phyloP scores from a whole-genome alignment of 2,329 filamentous ascomycete species.

The Ophiosphaerella narmari region DNA sequence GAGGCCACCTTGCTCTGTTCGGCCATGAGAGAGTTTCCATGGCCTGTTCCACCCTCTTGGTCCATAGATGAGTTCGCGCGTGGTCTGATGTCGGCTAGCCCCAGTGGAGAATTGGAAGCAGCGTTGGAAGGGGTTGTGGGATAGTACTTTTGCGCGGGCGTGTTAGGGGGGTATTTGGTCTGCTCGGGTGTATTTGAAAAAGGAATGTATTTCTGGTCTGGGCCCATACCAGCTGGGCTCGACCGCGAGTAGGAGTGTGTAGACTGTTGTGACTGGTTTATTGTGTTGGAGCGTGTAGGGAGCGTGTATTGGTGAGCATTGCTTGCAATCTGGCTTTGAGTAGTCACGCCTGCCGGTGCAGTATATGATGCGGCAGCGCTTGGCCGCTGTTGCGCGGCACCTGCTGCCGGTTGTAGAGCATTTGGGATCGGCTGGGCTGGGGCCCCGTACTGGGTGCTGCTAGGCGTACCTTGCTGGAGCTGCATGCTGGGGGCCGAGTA shows the following conservation, averaged over 20 bases:
- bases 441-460: conserved; percentile 51
- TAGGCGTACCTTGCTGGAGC: conserved; percentile 61
- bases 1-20: conserved; percentile 69
- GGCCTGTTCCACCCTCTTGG: conserved; percentile 68
- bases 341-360: conserved; percentile 62
- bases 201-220: conserved; percentile 66
- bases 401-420: conserved; percentile 66
- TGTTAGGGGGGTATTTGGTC: conserved; percentile 49
- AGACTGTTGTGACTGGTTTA: conserved; percentile 59
- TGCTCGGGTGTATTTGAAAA: conserved; percentile 69
- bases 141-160: conserved; percentile 64
- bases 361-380: conserved; percentile 59
- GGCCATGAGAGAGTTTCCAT: conserved; percentile 59
- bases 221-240: conserved; percentile 70
- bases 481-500: conserved; percentile 61
- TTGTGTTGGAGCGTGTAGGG: conserved; percentile 68
- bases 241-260: conserved; percentile 74
- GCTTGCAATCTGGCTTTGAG: conserved; percentile 55
- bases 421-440: conserved; percentile 28
- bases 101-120: conserved; percentile 84
- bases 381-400: conserved; percentile 57
- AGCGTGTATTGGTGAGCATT: conserved; percentile 66
- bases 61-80: conserved; percentile 80
- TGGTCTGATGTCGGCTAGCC: conserved; percentile 88
- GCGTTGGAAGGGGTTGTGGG: conserved; percentile 57